Percentiles rank a stretch among this genome's conserved stretches.
These are phyloP conservation scores for Boletus semigastroideus DNA, from an alignment of 1,284 basidiomycete genomes.

Conservation along the genomic window DNA sequence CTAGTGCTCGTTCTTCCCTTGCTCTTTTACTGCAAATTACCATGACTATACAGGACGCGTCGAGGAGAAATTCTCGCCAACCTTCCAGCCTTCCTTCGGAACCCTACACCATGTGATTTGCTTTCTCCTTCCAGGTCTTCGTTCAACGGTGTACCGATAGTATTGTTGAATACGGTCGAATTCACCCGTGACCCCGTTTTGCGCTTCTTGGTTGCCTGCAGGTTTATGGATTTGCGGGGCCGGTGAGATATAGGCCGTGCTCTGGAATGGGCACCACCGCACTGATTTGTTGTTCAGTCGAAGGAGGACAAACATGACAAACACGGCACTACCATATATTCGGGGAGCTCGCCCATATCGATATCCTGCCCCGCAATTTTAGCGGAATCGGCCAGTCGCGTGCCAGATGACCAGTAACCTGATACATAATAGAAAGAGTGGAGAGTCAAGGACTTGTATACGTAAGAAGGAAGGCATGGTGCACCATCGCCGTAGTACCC, in stretches of 20 bases:
- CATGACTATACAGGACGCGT: background rate
- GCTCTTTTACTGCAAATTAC: constrained; percentile 62
- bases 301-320: constrained; percentile 1
- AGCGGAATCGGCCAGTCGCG: constrained; percentile 62
- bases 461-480: constrained; percentile 8
- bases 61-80: constrained; percentile 28
- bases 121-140: constrained; percentile 40
- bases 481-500: constrained; percentile 81
- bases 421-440: constrained; percentile 4
- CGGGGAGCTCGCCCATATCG: constrained; percentile 60
- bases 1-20: constrained; percentile 68
- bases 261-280: constrained; percentile 74
- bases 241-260: constrained; percentile 49
- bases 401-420: constrained; percentile 82
- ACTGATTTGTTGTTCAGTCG: constrained; percentile 43
- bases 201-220: constrained; percentile 60
- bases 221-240: constrained; percentile 51
- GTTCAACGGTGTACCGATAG: constrained; percentile 54
- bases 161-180: constrained; percentile 55
- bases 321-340: constrained; percentile 58
- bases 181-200: constrained; percentile 69
- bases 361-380: constrained; percentile 50
- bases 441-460: constrained; percentile 7
- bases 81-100: constrained; percentile 71
- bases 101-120: constrained; percentile 54